Base-by-base conservation (phyloP, 306 rosid species). In the Vigna mungo region DNA sequence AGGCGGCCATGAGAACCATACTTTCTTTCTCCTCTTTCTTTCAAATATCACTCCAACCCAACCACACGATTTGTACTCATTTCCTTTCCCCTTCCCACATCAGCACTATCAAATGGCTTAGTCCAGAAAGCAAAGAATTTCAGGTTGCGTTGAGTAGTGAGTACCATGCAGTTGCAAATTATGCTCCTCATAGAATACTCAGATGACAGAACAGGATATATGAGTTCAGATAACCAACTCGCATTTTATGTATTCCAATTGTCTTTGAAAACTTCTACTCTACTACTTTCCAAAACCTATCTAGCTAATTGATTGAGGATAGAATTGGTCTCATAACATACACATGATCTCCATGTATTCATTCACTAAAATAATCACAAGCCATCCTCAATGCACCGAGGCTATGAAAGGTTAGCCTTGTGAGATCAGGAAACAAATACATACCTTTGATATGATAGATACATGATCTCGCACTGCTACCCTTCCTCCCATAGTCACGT, bases 381-480 rank as follows among this genome's bases (percentile, higher is more conserved):
- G 54, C 59, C 36, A 72, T 67, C 71, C 74, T 23, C 58, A 65
- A 48, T 15, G 59, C 73, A 53, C 79, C 54, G 25, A 16, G 49
- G 60, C 71, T 39, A 71, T 23, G 47, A 76, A 59, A 25, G 77
- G 78, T 37, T 61, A 74, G 58, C 75, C 14, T 53, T 18, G 37
- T 61, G 27, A 70, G 53, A 80, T 62, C 18, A 44, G 48, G 41
- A 46, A 68, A 69, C 32, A 66, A 55, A 53, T 47, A 48, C 52
- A 59, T 79, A 92, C 98, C 90, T 92, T 89, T 62, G 98, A 95
- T 37, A 68, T 81, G 75, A 95, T 86, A 27, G 92, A 82, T 56
- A 92, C 89, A 72, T 92, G 97, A 79, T 95, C 97, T 70, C 96
- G 92, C 73, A 95, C 91, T n/a, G 93, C 95, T 53, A 86, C 98